phyloP scores from a whole-genome alignment of 495 filamentous ascomycete genomes.

The Hypoxylon fuscum region DNA sequence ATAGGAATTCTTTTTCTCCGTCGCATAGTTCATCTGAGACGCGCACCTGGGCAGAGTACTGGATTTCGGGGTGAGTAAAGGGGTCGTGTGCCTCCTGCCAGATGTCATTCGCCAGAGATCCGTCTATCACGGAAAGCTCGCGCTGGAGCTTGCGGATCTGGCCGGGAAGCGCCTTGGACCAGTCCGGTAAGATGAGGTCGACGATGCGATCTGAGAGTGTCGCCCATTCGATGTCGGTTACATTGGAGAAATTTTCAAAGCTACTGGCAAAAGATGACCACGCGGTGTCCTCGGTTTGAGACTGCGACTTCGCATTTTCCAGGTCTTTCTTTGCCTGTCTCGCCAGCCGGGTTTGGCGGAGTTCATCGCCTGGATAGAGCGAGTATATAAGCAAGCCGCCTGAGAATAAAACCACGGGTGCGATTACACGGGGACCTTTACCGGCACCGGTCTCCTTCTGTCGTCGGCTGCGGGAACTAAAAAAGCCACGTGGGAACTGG shows the following conservation, averaged over 20 bases:
- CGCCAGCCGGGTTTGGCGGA: slow-evolving; percentile 37
- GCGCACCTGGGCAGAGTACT: slow-evolving; percentile 79
- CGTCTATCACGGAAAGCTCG: slow-evolving; percentile 85
- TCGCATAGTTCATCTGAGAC: slow-evolving; percentile 83
- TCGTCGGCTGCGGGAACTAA: slow-evolving; percentile 29
- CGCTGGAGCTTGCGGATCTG: slow-evolving; percentile 85
- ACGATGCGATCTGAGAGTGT: slow-evolving; percentile 71
- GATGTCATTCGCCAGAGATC: slow-evolving; percentile 88
- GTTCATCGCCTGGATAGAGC: slow-evolving; percentile 54
- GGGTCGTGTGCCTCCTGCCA: slow-evolving; percentile 91
- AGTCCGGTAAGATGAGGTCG: slow-evolving; percentile 78
- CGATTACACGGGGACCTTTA: slow-evolving; percentile 37
- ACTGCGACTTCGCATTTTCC: slow-evolving; percentile 10
- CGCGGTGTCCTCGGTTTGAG: slow-evolving; percentile 48
- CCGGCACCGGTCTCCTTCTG: slow-evolving; percentile 24
- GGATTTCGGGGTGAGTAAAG: slow-evolving; percentile 83
- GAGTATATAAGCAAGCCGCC: slow-evolving; percentile 53
- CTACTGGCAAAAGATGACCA: slow-evolving; percentile 69
- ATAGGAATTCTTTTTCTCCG: slow-evolving; percentile 79
- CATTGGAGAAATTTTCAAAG: slow-evolving; percentile 66
- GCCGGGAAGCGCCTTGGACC: slow-evolving; percentile 78
- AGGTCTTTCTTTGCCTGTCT: slow-evolving; percentile 16
- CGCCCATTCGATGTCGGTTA: slow-evolving; percentile 63
- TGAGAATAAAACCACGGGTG: slow-evolving; percentile 41
- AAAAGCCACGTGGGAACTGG: slow-evolving; percentile 41